Base-by-base conservation (phyloP, 1,284 basidiomycete species). In the Ustilago tritici region DNA sequence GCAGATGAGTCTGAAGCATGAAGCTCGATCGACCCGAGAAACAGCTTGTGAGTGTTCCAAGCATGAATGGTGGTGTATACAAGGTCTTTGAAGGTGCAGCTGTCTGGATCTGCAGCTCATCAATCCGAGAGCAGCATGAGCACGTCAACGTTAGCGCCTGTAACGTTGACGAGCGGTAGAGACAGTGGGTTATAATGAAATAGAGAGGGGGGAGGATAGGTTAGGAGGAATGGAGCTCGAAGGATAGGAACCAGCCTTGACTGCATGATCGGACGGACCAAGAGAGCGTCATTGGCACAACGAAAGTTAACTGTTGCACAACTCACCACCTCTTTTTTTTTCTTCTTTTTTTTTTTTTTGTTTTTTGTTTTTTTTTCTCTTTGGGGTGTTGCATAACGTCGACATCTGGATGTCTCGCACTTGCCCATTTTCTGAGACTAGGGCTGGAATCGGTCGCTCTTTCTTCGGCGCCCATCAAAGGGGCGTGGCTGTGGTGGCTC, bases 401-500 rank as follows among this genome's bases (percentile, higher is more conserved):
- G 19, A 56, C 32, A 59, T 56, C 61, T 58, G 60, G 61, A 61
- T 52, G 36, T 67, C 61, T 17, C 31, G 49, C 49, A 31, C 28
- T 8, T 50, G 12, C 43, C 15, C 28, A 12, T 32, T 40, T 23
- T 38, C 47, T 71, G 64, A 72, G 57, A 67, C 65, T 36, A 41
- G 53, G 69, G 69, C 69, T 71, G 59, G 69, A 71, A 23, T 50
- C 56, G 41, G 57, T 54, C 47, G 32, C 41, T 28, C 35, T 31
- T 56, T 34, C 35, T 19, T 56, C 38, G 31, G 23, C 35, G 28
- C 36, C 46, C 11, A 19, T 46, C 40, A 41, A 41, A 40, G 15
- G 11, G 35, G 38, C 70, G 65, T 72, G 70, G 70, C 65, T 60
- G 70, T 64, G 60, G 28, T 64, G 57, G 31, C 43, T 58, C 14